Percentiles rank a stretch among this genome's conserved stretches.
phyloP scores from a whole-genome alignment of 805 yeast genomes.

The Suhomyces xylopsoci region DNA sequence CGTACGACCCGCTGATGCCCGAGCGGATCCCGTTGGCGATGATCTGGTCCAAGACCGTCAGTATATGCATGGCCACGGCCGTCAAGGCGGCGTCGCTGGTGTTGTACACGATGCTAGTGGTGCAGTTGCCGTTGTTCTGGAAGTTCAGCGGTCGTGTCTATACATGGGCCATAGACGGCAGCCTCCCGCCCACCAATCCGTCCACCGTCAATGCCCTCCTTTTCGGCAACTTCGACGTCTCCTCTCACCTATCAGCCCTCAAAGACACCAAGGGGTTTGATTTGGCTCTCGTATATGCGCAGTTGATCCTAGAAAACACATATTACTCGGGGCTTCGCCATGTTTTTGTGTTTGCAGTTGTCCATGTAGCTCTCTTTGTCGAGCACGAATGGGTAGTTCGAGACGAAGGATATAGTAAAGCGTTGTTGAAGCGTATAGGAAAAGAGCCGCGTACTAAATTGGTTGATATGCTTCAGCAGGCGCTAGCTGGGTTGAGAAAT shows the following conservation, averaged over 20 bases:
- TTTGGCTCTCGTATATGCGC: constrained; percentile 15
- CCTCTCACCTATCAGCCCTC: constrained; percentile 7
- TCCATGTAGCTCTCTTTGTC: constrained; percentile 48
- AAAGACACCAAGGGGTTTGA: constrained; percentile 1
- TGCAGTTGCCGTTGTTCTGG: constrained; percentile 60
- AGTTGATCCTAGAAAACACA: constrained; percentile 27
- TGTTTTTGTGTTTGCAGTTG: constrained; percentile 37
- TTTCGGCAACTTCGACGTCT: constrained; percentile 35
- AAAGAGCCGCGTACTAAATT: constrained; percentile 45
- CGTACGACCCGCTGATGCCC: constrained; percentile 67
- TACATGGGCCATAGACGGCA: constrained; percentile 56
- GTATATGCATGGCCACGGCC: constrained; percentile 12
- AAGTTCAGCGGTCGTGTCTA: constrained; percentile 50
- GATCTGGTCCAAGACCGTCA: constrained; percentile 39
- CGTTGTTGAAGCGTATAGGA: constrained; percentile 60
- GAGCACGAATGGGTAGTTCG: constrained; percentile 70
- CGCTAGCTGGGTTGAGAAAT: constrained; percentile 22
- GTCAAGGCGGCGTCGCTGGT: constrained; percentile 21
- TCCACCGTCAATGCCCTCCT: constrained; percentile 30
- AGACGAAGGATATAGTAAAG: constrained; percentile 64
- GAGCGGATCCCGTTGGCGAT: constrained; percentile 52
- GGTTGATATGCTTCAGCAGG: constrained; percentile 35
- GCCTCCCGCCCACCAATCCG: constrained; percentile 41
- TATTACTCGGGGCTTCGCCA: constrained; percentile 38
- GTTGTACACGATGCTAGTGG: constrained; percentile 35